Percentiles rank a stretch among this genome's conserved stretches.
These are phyloP conservation scores for Ustilaginoidea virens DNA, from an alignment of 2,329 filamentous ascomycete genomes.

Conservation along the genomic window DNA sequence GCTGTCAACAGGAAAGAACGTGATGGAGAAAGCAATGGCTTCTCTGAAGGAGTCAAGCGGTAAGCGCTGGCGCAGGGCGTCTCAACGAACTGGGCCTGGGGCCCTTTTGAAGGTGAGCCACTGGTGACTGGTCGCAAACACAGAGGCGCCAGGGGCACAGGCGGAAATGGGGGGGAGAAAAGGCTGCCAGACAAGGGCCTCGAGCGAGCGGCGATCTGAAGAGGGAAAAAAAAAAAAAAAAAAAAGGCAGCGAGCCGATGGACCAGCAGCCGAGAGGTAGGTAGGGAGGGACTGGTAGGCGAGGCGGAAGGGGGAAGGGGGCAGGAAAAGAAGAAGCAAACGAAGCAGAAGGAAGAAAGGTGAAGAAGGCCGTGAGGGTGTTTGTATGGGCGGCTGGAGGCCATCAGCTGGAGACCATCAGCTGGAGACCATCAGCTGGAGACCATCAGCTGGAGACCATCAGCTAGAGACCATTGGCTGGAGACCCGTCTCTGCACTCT, in stretches of 20 bases:
- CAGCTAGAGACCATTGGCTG: too few species aligned
- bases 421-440: too few species aligned
- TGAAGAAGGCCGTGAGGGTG: not conserved
- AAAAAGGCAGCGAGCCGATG: not conserved
- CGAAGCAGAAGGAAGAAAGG: slow-evolving; percentile 1
- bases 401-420: not conserved
- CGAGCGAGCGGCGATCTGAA: too few species aligned
- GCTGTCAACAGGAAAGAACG: slow-evolving; percentile 5
- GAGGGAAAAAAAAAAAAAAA: not conserved
- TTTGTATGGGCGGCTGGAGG: not conserved
- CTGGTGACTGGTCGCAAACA: too few species aligned
- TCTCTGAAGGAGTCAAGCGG: slow-evolving; percentile 1
- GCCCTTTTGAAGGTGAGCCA: too few species aligned
- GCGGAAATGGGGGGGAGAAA: not conserved
- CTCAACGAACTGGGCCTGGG: too few species aligned
- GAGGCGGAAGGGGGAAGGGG: not conserved
- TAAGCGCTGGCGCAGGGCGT: slow-evolving; percentile 2
- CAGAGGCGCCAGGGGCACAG: too few species aligned
- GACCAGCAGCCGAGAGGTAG: not conserved
- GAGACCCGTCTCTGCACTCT: too few species aligned
- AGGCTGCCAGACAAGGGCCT: too few species aligned
- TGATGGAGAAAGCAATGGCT: slow-evolving; percentile 1
- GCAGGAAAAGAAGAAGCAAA: not conserved
- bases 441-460: too few species aligned
- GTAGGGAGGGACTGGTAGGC: not conserved